Conservation (phyloP, 2,329 filamentous ascomycete species). For the Cercospora sojina region DNA sequence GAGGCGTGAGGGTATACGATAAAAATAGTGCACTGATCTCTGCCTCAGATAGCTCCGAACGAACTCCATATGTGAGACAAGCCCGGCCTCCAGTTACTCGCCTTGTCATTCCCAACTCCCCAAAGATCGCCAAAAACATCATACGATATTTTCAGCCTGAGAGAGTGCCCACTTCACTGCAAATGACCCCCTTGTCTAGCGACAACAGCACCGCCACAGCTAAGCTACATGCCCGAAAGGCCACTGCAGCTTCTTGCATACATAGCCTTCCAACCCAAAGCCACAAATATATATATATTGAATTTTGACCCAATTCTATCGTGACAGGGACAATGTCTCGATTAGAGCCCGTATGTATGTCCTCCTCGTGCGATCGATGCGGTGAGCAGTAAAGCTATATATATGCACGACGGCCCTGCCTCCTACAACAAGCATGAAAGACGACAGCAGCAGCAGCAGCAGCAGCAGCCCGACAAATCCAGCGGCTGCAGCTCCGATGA, state of each 20-base stretch:
- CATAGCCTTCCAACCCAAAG: not conserved
- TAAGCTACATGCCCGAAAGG: not conserved
- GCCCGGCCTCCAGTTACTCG: not conserved
- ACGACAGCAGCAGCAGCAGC: no score
- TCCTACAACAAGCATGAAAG: no score
- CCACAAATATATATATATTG: no score
- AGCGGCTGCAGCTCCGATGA: not conserved
- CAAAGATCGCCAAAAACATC: not conserved
- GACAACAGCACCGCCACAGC: not conserved
- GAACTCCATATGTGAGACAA: not conserved
- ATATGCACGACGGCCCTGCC: not conserved
- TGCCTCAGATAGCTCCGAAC: no score
- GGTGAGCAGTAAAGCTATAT: not conserved
- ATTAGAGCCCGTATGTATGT: no score
- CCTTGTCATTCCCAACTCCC: not conserved
- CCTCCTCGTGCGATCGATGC: not conserved
- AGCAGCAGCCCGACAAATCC: no score
- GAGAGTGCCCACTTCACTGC: not conserved
- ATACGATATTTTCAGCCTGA: not conserved
- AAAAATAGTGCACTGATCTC: no score
- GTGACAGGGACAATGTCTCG: no score
- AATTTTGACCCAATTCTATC: no score
- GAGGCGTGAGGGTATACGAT: not conserved
- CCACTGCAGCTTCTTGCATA: not conserved
- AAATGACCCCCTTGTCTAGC: not conserved